phyloP scores from a whole-genome alignment of 176 grass and related monocot species.

The Avena eriantha region DNA sequence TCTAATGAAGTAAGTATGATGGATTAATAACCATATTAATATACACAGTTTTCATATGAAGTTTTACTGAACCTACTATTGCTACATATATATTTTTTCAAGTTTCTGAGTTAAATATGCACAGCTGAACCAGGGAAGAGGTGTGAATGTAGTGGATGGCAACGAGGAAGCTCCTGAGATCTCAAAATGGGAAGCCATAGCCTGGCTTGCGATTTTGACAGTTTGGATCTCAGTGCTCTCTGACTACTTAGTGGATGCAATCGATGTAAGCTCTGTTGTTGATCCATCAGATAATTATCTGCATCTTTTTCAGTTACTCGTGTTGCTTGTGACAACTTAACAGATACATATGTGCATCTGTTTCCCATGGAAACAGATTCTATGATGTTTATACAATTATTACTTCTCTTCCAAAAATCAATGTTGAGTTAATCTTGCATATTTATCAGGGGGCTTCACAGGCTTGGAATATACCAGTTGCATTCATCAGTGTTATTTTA shows the following conservation, averaged over 20 bases:
- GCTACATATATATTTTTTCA: background rate
- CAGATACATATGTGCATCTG: slow-evolving; percentile 24
- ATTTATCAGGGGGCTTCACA: slow-evolving; percentile 63
- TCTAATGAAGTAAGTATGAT: slow-evolving; percentile 47
- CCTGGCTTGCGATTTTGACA: slow-evolving; percentile 77
- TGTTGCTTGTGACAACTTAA: slow-evolving; percentile 8
- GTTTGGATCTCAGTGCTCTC: slow-evolving; percentile 74
- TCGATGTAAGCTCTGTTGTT: slow-evolving; percentile 48
- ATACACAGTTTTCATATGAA: background rate
- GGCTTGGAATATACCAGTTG: slow-evolving; percentile 68
- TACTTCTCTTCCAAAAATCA: background rate
- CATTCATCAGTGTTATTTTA: slow-evolving; percentile 85
- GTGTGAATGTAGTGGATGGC: slow-evolving; percentile 38
- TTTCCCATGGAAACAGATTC: background rate
- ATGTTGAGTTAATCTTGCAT: background rate
- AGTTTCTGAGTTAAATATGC: slow-evolving; percentile 30
- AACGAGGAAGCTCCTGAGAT: slow-evolving; percentile 48
- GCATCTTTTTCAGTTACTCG: background rate
- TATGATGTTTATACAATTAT: background rate
- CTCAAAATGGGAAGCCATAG: slow-evolving; percentile 70
- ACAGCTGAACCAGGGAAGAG: slow-evolving; percentile 50
- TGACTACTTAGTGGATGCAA: slow-evolving; percentile 67
- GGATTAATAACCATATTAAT: background rate
- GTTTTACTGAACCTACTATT: background rate
- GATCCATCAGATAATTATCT: background rate